Conservation (phyloP, 306 rosid genomes). For the Rosa lucieae region DNA sequence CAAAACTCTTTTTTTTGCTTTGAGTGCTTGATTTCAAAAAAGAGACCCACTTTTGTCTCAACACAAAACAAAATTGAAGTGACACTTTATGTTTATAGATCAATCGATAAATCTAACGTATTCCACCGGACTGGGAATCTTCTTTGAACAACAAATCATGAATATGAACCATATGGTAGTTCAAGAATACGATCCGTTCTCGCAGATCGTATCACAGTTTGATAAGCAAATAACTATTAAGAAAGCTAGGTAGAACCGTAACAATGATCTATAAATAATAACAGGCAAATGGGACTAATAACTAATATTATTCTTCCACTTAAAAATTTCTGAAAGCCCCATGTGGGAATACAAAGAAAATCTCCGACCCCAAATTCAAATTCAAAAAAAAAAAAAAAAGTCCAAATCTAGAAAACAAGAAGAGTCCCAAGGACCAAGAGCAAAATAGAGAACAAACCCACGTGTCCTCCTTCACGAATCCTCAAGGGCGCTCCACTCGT, state of each 20-base stretch:
- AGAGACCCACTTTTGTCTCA: neutral
- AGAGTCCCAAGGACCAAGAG: conserved; percentile 22
- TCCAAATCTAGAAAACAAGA: conserved; percentile 10
- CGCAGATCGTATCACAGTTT: neutral
- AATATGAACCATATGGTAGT: too few species aligned
- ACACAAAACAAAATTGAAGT: too few species aligned
- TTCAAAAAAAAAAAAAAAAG: neutral
- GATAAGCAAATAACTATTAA: neutral
- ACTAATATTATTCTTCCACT: neutral
- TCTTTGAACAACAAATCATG: too few species aligned
- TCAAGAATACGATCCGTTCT: too few species aligned
- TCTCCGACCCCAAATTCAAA: neutral
- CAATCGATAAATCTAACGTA: too few species aligned
- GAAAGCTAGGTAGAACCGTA: neutral
- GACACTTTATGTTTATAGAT: too few species aligned
- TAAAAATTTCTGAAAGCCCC: neutral
- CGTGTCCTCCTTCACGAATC: conserved; percentile 4
- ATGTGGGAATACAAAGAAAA: neutral
- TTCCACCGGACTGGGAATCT: too few species aligned
- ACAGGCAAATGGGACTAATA: neutral
- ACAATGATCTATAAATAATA: neutral
- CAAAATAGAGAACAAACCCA: conserved; percentile 9
- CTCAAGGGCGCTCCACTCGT: neutral
- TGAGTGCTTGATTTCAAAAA: neutral
- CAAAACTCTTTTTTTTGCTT: neutral